Conservation (phyloP, 2,329 filamentous ascomycete species). For the Keithomyces neogunnii region DNA sequence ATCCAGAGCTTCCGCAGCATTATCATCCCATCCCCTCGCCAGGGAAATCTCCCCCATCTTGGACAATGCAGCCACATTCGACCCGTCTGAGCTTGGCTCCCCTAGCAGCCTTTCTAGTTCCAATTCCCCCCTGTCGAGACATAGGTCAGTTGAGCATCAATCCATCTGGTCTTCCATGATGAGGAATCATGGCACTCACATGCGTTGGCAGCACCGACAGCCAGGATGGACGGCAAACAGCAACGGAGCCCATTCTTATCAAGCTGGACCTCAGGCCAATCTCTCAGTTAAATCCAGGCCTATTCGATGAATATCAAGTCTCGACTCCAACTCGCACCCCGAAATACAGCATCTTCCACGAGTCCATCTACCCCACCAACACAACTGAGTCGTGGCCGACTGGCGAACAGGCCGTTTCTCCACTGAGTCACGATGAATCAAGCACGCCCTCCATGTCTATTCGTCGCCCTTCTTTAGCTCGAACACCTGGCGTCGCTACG, state of each 20-base stretch:
- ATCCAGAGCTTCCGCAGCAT: not conserved
- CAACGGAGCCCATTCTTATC: not conserved
- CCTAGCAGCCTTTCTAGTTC: not conserved
- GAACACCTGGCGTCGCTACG: constrained; percentile 42
- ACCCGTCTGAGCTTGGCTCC: too few species aligned
- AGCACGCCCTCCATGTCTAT: constrained; percentile 34
- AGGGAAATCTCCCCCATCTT: not conserved
- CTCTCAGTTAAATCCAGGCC: constrained; percentile 1
- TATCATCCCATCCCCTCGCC: not conserved
- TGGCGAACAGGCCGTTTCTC: not conserved
- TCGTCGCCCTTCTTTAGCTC: constrained; percentile 38
- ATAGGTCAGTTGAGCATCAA: not conserved
- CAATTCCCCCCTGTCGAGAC: not conserved
- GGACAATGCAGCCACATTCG: not conserved
- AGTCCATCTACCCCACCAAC: not conserved
- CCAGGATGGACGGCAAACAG: not conserved
- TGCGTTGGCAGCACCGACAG: not conserved
- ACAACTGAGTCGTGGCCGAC: not conserved
- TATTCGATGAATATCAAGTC: constrained; percentile 5
- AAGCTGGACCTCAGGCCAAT: not conserved
- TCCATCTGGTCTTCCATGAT: not conserved
- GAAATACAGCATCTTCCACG: constrained; percentile 9
- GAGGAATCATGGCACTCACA: not conserved
- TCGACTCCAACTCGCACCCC: constrained; percentile 32
- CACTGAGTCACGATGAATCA: not conserved